Evolutionary conservation across 352 stramenopile species (phyloP).

Genomic region (Phytophthora ramorum): DNA sequence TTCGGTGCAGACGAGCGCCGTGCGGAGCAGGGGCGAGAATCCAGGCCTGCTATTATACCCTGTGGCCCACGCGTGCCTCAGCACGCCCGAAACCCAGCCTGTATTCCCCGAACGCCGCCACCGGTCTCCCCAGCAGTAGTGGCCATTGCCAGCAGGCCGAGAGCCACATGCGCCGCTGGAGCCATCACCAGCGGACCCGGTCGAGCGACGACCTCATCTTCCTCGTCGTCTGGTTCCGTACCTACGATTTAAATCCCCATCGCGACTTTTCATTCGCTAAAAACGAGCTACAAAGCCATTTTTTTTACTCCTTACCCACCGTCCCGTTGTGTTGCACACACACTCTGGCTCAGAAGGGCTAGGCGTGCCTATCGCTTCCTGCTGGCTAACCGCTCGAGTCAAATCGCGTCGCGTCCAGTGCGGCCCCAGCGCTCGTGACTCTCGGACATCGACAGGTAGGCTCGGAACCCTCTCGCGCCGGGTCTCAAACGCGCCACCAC

Average conservation of each 20-base stretch:
- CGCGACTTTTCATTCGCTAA: slow-evolving; percentile 2
- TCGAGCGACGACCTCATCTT: slow-evolving; percentile 7
- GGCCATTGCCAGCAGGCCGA: slow-evolving; percentile 1
- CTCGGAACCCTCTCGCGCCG: slow-evolving; percentile 14
- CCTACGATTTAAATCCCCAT: too few relatives aligned
- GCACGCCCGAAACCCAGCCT: slow-evolving; percentile 9
- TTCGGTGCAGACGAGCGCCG: neutral
- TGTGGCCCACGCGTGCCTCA: neutral
- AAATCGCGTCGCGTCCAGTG: slow-evolving; percentile 34
- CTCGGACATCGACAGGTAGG: neutral
- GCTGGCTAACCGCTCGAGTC: slow-evolving; percentile 30
- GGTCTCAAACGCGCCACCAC: slow-evolving; percentile 12
- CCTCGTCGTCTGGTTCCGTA: slow-evolving; percentile 27
- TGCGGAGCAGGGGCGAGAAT: slow-evolving; percentile 36
- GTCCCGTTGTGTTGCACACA: slow-evolving; percentile 33
- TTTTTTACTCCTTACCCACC: slow-evolving; percentile 2
- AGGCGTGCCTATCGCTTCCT: slow-evolving; percentile 31
- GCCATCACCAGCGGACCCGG: slow-evolving; percentile 17
- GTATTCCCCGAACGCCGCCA: slow-evolving; percentile 12
- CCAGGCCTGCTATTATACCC: slow-evolving; percentile 11
- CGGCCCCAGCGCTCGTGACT: slow-evolving; percentile 3
- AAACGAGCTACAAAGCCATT: neutral
- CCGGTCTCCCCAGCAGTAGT: slow-evolving; percentile 9
- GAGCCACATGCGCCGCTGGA: slow-evolving; percentile 1
- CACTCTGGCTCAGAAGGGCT: slow-evolving; percentile 17